Evolutionary conservation across 805 yeast species (phyloP).

Genomic region (Starmera dryadoides): DNA sequence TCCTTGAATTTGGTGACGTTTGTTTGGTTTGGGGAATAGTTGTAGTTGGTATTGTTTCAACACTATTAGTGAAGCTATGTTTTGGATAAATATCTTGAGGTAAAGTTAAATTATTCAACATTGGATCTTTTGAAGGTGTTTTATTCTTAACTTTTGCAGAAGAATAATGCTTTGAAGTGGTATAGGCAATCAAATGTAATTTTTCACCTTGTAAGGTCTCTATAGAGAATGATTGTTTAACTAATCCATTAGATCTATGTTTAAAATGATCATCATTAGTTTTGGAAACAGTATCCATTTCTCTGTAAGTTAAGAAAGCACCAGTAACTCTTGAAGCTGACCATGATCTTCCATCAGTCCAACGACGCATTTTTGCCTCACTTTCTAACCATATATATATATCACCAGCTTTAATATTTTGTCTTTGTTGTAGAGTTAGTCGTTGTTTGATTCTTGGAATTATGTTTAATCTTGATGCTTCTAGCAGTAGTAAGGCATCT

Average conservation of each 20-base stretch:
- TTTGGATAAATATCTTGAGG: conserved; percentile 30
- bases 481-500: conserved; percentile 60
- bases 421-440: conserved; percentile 44
- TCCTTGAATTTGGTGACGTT: too few relatives aligned
- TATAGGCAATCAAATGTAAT: conserved; percentile 56
- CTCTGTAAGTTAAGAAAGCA: conserved; percentile 53
- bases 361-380: conserved; percentile 63
- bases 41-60: conserved; percentile 4
- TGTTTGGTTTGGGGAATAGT: too few relatives aligned
- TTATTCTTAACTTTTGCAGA: conserved; percentile 20
- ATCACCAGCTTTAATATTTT: conserved; percentile 46
- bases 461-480: conserved; percentile 51
- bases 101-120: conserved; percentile 19
- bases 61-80: not conserved
- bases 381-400: conserved; percentile 69
- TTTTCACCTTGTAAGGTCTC: conserved; percentile 45
- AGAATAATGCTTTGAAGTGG: conserved; percentile 22
- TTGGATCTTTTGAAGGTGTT: conserved; percentile 40
- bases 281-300: conserved; percentile 37
- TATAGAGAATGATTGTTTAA: conserved; percentile 59
- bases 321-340: conserved; percentile 65
- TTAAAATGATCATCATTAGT: conserved; percentile 18
- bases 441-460: conserved; percentile 56
- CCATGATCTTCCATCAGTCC: conserved; percentile 79
- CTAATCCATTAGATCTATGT: conserved; percentile 44